Percentiles rank a stretch among this genome's conserved stretches.
phyloP scores from a whole-genome alignment of 2,329 filamentous ascomycete genomes.

The Colletotrichum cordylinicola region DNA sequence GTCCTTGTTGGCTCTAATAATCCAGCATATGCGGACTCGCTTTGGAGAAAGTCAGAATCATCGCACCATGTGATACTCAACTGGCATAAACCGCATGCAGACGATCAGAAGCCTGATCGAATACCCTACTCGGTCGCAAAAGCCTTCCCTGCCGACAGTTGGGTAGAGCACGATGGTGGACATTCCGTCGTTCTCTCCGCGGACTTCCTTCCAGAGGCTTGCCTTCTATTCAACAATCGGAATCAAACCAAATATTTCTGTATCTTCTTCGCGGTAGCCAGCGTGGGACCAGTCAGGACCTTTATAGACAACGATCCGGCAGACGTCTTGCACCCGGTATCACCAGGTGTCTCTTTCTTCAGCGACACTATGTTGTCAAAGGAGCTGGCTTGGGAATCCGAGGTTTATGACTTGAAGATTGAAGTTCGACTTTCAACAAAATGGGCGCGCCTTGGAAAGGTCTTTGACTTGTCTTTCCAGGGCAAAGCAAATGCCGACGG shows the following conservation, averaged over 20 bases:
- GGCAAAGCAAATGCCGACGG: background rate
- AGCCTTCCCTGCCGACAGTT: background rate
- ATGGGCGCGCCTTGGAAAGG: background rate
- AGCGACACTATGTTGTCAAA: background rate
- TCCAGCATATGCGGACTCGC: background rate
- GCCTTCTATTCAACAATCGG: background rate
- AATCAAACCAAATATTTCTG: background rate
- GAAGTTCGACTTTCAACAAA: background rate
- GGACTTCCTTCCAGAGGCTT: background rate
- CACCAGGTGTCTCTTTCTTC: background rate
- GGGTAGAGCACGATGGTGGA: background rate
- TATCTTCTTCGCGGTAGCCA: background rate
- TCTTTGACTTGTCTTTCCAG: background rate
- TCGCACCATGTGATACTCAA: background rate
- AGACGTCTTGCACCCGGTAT: too few species aligned
- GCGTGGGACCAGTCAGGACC: background rate
- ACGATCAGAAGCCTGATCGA: rapidly evolving
- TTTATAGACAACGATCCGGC: background rate
- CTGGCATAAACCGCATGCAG: background rate
- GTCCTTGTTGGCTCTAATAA: background rate
- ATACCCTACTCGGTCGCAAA: rapidly evolving
- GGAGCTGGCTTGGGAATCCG: background rate
- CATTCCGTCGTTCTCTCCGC: background rate
- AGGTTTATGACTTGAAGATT: background rate
- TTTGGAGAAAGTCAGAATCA: background rate